Evolutionary conservation across 83 land plant species (phyloP).

Genomic region (Diphasiastrum complanatum): DNA sequence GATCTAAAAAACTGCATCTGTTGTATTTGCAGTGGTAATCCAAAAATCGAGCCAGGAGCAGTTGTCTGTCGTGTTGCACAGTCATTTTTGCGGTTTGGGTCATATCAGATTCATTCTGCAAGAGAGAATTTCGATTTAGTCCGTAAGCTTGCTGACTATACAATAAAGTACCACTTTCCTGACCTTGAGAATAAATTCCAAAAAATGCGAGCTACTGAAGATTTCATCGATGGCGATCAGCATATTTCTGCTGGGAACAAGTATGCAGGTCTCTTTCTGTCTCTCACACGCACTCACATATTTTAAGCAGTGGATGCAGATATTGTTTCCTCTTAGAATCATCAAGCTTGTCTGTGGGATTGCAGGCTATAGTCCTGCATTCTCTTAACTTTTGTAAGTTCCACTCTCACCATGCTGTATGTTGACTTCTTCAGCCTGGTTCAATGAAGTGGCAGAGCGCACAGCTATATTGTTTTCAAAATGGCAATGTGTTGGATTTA

Average conservation of each 20-base stretch:
- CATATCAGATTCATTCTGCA: conserved; percentile 90
- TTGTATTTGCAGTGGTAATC: conserved; percentile 77
- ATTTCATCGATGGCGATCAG: not conserved
- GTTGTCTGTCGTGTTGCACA: conserved; percentile 96
- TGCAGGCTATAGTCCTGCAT: not conserved
- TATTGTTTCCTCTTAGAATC: too few relatives aligned
- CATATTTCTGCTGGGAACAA: conserved; percentile 42
- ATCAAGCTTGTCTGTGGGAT: too few relatives aligned
- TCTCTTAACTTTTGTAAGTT: not conserved
- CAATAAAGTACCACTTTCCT: conserved; percentile 79
- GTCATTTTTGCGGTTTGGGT: conserved; percentile 92
- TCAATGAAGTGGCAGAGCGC: conserved; percentile 82
- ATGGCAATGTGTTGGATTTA: conserved; percentile 99
- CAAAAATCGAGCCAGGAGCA: conserved; percentile 98
- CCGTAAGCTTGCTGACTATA: conserved; percentile 69
- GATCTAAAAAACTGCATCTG: too few relatives aligned
- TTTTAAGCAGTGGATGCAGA: too few relatives aligned
- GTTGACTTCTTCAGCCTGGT: conserved; percentile 64
- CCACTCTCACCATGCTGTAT: not conserved
- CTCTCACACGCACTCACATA: conserved; percentile 2
- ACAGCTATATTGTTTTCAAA: conserved; percentile 77
- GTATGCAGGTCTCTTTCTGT: conserved; percentile 61
- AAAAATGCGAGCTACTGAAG: not conserved
- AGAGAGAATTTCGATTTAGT: conserved; percentile 76
- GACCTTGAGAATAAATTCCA: conserved; percentile 52